Base-by-base conservation (phyloP, 116 monocot genomes). In the Phalaenopsis hybrid region DNA sequence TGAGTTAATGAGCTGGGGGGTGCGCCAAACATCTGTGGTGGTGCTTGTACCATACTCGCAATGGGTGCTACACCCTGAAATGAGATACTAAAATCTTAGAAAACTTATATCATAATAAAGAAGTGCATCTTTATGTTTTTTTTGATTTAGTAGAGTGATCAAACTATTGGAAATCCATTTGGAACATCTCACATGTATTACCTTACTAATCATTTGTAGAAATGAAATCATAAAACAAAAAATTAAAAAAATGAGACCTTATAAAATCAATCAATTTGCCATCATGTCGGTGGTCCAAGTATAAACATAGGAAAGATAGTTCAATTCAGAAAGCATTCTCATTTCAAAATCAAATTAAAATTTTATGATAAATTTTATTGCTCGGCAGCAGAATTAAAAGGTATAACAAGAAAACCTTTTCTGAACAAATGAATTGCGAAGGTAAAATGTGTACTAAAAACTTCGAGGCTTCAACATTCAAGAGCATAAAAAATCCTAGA, bases 51-150 rank as follows among this genome's bases (percentile, higher is more conserved):
- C 17, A 67, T 48, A 85, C 90, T 88, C 0, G 83, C 73, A 74
- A 94, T 85, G 15, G 81, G 52, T 63, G 78, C 80, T n/a, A 80
- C 80, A 70, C 88, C 93, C 96, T 96, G 79, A 81, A 70, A 86
- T 48, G 69, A 43, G 80, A 72, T 55, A 69, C 12, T 18, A 61
- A 63, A 48, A 58, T 65, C 57, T 8, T 57, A 17, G 68, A 18
- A 44, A 77, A 37, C 55, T 4, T 10, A 28, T 6, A 79, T 16
- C 57, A 44, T 17, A 55, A 33, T 50, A 15, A 4, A 16, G 41
- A 72, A 72, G 8, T 65, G 11, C 15, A 72, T 4, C 1, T 69
- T 69, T 37, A 34, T 16, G 25, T 3, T 5, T 63, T 5, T 21
- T 9, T 28, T 72, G 2, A 72, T 72, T 72, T 72, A 37, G 11